Percentiles rank a stretch among this genome's conserved stretches.
phyloP scores from a whole-genome alignment of 441 rosid species.

The Corymbia calophylla region DNA sequence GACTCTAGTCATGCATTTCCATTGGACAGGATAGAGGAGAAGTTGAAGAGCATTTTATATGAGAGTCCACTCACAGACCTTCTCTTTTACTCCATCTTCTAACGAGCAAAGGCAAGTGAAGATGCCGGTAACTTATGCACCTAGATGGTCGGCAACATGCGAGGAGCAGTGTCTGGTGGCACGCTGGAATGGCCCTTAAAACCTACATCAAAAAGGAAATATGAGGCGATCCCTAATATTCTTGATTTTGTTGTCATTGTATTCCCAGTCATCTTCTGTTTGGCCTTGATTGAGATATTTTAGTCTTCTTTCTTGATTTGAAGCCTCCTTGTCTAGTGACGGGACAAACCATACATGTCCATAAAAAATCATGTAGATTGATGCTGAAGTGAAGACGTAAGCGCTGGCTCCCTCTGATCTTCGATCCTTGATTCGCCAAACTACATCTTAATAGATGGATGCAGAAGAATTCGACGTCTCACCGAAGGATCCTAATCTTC shows the following conservation, averaged over 20 bases:
- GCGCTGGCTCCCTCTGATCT: neutral
- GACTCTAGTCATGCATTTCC: too few species aligned
- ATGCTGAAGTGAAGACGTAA: neutral
- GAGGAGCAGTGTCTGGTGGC: conserved; percentile 85
- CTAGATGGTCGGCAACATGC: conserved; percentile 71
- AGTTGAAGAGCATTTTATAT: neutral
- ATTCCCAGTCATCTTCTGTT: neutral
- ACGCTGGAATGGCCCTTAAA: conserved; percentile 55
- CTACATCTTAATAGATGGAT: neutral
- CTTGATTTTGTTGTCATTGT: neutral
- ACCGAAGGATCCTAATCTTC: neutral
- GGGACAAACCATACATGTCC: conserved; percentile 48
- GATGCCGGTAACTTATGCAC: conserved; percentile 3
- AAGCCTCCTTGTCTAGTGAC: neutral
- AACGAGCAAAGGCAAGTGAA: neutral
- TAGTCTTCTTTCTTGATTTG: neutral
- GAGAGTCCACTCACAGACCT: neutral
- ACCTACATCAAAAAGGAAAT: conserved; percentile 84
- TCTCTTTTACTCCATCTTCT: neutral
- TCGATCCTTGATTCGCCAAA: neutral
- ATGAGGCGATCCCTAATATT: conserved; percentile 37
- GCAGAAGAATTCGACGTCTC: neutral
- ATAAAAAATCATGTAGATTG: neutral
- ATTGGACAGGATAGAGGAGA: neutral
- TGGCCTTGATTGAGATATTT: neutral